phyloP scores from a whole-genome alignment of 306 rosid genomes.

The Begonia peltatifolia region DNA sequence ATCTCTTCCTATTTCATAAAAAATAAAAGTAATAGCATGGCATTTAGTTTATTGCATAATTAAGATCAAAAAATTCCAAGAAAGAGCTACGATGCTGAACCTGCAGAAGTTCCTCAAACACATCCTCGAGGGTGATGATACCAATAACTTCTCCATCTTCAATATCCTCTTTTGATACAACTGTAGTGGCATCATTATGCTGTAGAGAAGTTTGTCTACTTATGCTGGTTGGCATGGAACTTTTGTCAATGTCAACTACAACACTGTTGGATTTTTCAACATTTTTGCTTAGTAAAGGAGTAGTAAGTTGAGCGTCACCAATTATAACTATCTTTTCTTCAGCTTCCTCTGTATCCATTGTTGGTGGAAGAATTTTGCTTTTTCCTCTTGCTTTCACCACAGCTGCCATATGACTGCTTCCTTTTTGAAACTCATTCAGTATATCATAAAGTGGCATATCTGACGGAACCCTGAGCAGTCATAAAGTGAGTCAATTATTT shows the following conservation, averaged over 20 bases:
- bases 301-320: conserved; percentile 35
- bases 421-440: conserved; percentile 93
- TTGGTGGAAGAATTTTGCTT: conserved; percentile 27
- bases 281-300: conserved; percentile 54
- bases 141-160: conserved; percentile 96
- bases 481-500: too few relatives aligned
- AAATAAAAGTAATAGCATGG: too few relatives aligned
- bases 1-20: conserved; percentile 66
- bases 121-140: conserved; percentile 93
- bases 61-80: too few relatives aligned
- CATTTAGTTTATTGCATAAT: too few relatives aligned
- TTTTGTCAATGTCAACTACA: conserved; percentile 47
- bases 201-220: conserved; percentile 18
- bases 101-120: conserved; percentile 97
- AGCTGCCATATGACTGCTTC: conserved; percentile 99
- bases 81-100: conserved; percentile 9
- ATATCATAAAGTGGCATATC: conserved; percentile 98
- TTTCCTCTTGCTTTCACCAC: conserved; percentile 65
- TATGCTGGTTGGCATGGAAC: conserved; percentile 21
- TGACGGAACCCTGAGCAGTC: conserved; percentile 60
- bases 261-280: conserved; percentile 27
- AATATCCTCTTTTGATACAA: conserved; percentile 37
- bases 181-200: conserved; percentile 24
- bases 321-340: conserved; percentile 21
- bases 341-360: conserved; percentile 29